These are phyloP conservation scores for Cucurbita argyrosperma DNA, from an alignment of 306 rosid genomes.

Conservation along the genomic window DNA sequence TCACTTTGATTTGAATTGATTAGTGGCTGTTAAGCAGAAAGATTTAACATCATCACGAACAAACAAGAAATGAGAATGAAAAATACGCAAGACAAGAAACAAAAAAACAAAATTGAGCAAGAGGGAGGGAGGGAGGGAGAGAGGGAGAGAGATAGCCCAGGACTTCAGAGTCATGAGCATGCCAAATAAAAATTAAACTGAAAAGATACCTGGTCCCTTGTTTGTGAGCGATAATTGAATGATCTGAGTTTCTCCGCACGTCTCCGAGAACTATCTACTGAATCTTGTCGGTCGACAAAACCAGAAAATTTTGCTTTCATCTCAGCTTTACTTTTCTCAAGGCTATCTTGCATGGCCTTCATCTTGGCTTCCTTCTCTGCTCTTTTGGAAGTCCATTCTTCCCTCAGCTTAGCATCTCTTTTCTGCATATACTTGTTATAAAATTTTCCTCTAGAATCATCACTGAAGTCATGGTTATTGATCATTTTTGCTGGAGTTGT, in stretches of 20 bases:
- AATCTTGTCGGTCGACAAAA: constrained; percentile 38
- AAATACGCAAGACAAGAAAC: not conserved
- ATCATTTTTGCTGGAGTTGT: constrained; percentile 23
- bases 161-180: not conserved
- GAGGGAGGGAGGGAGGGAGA: not conserved
- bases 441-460: constrained; percentile 75
- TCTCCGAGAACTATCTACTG: constrained; percentile 33
- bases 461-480: constrained; percentile 38
- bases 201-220: constrained; percentile 63
- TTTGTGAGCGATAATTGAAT: constrained; percentile 40
- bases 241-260: constrained; percentile 64
- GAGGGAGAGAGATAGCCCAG: not conserved
- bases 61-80: not conserved
- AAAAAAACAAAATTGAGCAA: not conserved
- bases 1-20: constrained; percentile 60
- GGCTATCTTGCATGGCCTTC: constrained; percentile 89
- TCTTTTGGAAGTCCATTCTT: constrained; percentile 76
- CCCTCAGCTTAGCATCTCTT: constrained; percentile 83
- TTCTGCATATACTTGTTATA: constrained; percentile 81
- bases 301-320: constrained; percentile 74
- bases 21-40: constrained; percentile 35
- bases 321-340: constrained; percentile 69
- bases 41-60: not conserved
- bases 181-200: constrained; percentile 4
- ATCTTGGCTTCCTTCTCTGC: constrained; percentile 90